Evolutionary conservation across 129 eudicot genomes (phyloP), one percentile per base, ranked within the genome.

Genomic region (Flaveria brownii): DNA sequence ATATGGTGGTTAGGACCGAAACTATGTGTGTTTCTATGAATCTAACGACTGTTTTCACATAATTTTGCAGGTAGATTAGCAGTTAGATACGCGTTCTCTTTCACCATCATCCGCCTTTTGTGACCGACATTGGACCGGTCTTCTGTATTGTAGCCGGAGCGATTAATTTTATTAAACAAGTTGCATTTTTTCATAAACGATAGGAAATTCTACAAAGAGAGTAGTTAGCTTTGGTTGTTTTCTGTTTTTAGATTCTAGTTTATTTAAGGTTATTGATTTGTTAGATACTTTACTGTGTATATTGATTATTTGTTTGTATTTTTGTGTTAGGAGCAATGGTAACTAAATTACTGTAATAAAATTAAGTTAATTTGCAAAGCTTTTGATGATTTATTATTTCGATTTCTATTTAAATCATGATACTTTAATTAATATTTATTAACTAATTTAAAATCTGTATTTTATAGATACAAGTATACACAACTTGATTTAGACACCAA

Each of bases 51-150:
- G 22, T 33, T 33, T 64, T 64, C 22, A 33, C 42, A 6, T 14
- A 15, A 30, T 6, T 64, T 64, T 64, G 70, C 70, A 64, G 70
- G 70, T 64, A 64, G 70, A 64, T 63, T 64, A 64, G 15, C 47
- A 33, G 1, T 28, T 63, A 43, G 68, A 63, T 33, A 33, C 1
- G 47, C 47, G 23, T 64, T 64, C 46, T 64, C 70, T 64, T 33
- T 64, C 70, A 33, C 23, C 14, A 64, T 16, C 70, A 33, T 16
- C 47, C 70, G 23, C 69, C 69, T 14, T 63, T 63, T 14, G 22
- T 64, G 70, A 64, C 70, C 69, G 12, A 28, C 13, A 8, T 57
- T 28, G 9, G 42, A 61, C 42, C 67, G 1, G 36, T 59, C 2
- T 23, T 57, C 15, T 22, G 23, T 59, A 26, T 28, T 61, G 67